Evolutionary conservation across 1,284 basidiomycete genomes (phyloP).

Genomic region (Filobasidium uniguttulatum): DNA sequence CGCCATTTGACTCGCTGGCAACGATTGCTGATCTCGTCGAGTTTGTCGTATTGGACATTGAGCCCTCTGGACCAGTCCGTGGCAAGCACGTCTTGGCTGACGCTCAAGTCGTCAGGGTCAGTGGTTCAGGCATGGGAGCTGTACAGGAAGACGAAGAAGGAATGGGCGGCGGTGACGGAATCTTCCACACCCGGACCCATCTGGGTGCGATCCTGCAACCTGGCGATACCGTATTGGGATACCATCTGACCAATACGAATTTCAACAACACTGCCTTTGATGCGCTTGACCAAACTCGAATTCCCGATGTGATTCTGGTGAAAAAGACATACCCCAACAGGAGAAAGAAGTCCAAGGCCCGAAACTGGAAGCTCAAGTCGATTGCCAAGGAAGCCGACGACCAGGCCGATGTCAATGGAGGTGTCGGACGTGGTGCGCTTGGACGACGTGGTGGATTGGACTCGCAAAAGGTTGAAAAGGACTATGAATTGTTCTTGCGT

Average conservation of each 20-base stretch:
- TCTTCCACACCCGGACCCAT: slow-evolving; percentile 92
- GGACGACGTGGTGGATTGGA: slow-evolving; percentile 82
- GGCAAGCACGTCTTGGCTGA: slow-evolving; percentile 80
- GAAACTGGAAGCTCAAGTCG: slow-evolving; percentile 78
- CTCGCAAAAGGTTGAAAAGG: slow-evolving; percentile 84
- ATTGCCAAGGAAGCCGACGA: slow-evolving; percentile 85
- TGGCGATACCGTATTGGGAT: slow-evolving; percentile 84
- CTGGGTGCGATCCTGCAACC: slow-evolving; percentile 89
- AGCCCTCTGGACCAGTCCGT: slow-evolving; percentile 55
- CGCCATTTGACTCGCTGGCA: slow-evolving; percentile 72
- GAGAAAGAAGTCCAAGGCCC: slow-evolving; percentile 73
- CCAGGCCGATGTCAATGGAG: slow-evolving; percentile 56
- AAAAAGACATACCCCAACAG: slow-evolving; percentile 93
- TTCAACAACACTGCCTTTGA: slow-evolving; percentile 86
- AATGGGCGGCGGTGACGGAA: slow-evolving; percentile 49
- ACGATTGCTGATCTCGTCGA: slow-evolving; percentile 75
- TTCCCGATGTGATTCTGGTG: slow-evolving; percentile 86
- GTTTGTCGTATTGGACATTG: slow-evolving; percentile 90
- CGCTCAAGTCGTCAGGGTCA: slow-evolving; percentile 79
- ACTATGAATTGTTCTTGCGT: slow-evolving; percentile 90
- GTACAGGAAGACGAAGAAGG: slow-evolving; percentile 38
- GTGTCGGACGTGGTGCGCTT: slow-evolving; percentile 62
- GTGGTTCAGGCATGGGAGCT: slow-evolving; percentile 39
- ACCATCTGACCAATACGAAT: slow-evolving; percentile 75
- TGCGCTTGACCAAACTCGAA: slow-evolving; percentile 51